Conservation (phyloP, 176 grass and related monocot genomes). For the Rhipidocladum racemiflorum region DNA sequence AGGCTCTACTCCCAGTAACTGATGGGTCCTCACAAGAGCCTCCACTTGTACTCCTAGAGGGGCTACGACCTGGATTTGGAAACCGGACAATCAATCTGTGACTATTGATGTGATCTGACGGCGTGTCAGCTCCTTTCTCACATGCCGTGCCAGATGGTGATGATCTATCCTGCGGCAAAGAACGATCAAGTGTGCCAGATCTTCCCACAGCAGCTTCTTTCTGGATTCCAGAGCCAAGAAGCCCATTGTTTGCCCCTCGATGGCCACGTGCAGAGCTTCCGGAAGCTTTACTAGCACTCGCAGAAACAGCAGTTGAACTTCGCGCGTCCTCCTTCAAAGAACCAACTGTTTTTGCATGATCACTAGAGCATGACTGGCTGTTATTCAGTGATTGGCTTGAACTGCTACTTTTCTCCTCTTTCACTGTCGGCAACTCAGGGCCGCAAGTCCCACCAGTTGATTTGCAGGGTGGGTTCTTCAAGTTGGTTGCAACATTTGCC, state of each 20-base stretch:
- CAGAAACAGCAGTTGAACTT: conserved; percentile 80
- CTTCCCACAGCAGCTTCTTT: conserved; percentile 55
- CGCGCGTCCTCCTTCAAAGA: conserved; percentile 69
- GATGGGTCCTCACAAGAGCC: conserved; percentile 63
- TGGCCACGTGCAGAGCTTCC: conserved; percentile 53
- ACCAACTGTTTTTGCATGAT: conserved; percentile 59
- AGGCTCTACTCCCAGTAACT: conserved; percentile 44
- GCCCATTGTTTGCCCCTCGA: conserved; percentile 55
- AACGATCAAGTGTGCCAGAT: conserved; percentile 46
- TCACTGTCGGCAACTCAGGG: conserved; percentile 39
- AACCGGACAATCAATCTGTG: conserved; percentile 68
- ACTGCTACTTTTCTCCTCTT: conserved; percentile 91
- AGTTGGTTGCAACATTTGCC: conserved; percentile 19
- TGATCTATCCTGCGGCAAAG: conserved; percentile 46
- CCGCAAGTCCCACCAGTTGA: conserved; percentile 29
- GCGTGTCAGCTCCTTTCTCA: conserved; percentile 55
- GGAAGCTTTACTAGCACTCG: conserved; percentile 53
- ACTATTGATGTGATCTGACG: conserved; percentile 45
- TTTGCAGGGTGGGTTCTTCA: conserved; percentile 48
- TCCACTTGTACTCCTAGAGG: conserved; percentile 54
- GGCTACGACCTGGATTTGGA: conserved; percentile 67
- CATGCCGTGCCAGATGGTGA: conserved; percentile 54
- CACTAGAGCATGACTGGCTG: conserved; percentile 84
- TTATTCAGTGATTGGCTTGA: conserved; percentile 88
- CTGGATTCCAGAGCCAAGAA: conserved; percentile 42